phyloP scores from a whole-genome alignment of 768 basidiomycete species.

The Lactarius hengduanensis region DNA sequence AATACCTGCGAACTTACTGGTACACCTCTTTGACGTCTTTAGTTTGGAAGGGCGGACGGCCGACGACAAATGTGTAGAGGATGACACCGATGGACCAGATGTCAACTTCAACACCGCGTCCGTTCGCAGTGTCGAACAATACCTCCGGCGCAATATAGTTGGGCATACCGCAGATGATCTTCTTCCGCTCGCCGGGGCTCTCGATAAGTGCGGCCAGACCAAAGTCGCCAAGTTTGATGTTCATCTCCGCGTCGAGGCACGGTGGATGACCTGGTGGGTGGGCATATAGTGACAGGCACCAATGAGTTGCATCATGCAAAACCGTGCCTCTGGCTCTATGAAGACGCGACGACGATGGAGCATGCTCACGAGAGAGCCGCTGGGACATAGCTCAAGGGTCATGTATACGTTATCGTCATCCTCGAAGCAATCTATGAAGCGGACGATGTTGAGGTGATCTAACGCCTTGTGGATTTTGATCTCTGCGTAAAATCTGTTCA shows the following conservation, averaged over 20 bases:
- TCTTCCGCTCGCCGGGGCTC: conserved; percentile 94
- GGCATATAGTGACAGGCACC: conserved; percentile 99
- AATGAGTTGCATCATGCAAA: conserved; percentile 91
- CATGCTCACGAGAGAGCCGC: conserved; percentile 89
- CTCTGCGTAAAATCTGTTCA: no score
- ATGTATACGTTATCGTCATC: no score
- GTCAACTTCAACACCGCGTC: conserved; percentile 96
- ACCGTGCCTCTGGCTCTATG: conserved; percentile 87
- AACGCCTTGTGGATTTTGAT: no score
- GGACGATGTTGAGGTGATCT: no score
- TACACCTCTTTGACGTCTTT: conserved; percentile 97
- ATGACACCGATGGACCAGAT: conserved; percentile 98
- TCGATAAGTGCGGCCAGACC: conserved; percentile 96
- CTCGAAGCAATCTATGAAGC: no score
- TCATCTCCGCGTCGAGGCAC: conserved; percentile 79
- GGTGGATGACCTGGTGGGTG: conserved; percentile 80
- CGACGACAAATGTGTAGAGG: conserved; percentile 89
- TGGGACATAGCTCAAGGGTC: conserved; percentile 29
- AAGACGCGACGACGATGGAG: conserved; percentile 83
- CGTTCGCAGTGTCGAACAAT: conserved; percentile 93
- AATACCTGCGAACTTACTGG: conserved; percentile 52
- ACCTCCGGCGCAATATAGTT: conserved; percentile 99
- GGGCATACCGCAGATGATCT: conserved; percentile 98
- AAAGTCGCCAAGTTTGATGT: conserved; percentile 98
- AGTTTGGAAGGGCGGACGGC: conserved; percentile 96